Evolutionary conservation across 2,329 filamentous ascomycete species (phyloP).

Genomic region (Hypoxylon sp.): DNA sequence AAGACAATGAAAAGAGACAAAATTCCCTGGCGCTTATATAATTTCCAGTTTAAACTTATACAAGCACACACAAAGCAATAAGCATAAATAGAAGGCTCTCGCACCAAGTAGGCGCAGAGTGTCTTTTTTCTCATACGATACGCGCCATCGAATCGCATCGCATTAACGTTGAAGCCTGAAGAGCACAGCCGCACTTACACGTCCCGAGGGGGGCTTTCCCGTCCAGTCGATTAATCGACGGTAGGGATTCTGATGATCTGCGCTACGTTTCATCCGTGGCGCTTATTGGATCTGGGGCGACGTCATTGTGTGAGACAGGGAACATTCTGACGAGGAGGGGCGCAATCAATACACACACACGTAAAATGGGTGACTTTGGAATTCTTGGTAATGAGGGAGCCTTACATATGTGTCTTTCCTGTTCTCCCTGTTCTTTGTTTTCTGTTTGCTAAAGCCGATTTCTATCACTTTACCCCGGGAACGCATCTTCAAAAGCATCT

Average conservation of each 20-base stretch:
- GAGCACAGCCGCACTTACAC: constrained; percentile 37
- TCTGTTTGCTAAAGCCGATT: background rate
- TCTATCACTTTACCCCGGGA: background rate
- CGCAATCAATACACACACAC: constrained; percentile 2
- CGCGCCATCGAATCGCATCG: constrained; percentile 25
- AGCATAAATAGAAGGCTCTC: background rate
- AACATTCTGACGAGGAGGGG: constrained; percentile 5
- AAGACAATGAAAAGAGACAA: too few species aligned
- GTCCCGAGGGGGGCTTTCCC: constrained; percentile 8
- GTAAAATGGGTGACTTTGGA: constrained; percentile 7
- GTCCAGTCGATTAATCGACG: constrained; percentile 40
- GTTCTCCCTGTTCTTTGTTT: constrained; percentile 9
- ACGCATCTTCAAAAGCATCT: background rate
- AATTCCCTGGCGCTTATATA: too few species aligned
- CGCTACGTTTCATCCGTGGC: constrained; percentile 41
- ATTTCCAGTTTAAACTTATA: too few species aligned
- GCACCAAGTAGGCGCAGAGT: constrained; percentile 1
- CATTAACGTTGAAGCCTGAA: constrained; percentile 20
- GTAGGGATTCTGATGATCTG: constrained; percentile 34
- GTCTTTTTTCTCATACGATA: constrained; percentile 11
- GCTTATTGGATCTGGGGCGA: constrained; percentile 37
- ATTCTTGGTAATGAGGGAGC: constrained; percentile 10
- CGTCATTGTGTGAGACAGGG: constrained; percentile 36
- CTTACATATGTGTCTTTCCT: constrained; percentile 4
- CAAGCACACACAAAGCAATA: background rate